Base-by-base conservation (phyloP, 768 basidiomycete species). In the Lanmaoa rubissima region DNA sequence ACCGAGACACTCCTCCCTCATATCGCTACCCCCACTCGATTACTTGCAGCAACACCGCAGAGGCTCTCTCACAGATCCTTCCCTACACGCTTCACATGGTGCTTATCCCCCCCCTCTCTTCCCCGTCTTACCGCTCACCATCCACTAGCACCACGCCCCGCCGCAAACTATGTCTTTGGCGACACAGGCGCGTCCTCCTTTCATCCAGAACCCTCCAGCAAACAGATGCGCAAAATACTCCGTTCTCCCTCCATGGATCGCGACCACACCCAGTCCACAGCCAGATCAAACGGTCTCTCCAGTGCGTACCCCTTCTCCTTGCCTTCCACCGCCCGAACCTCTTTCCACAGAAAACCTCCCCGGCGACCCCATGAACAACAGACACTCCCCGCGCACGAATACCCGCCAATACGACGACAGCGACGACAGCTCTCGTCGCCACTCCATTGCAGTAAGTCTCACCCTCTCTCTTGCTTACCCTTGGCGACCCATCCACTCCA, bases 1-100 rank as follows among this genome's bases (percentile, higher is more conserved):
- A 56, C 54, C 74, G 24, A 75, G 80, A 62, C 80, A 77, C 61
- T 80, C 82, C 35, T 80, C 84, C 17, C 75, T 80, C 46, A 76
- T 82, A 4, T 81, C 87, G 52, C 80, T 92, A 32, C 85, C 87
- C 3, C 89, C 90, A 10, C 83, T 92, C 65, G 86, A 90, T 69
- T 85, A 81, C 69, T 80, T 91, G 26, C 89, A 90, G 69, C 89
- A 81, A 53, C 90, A 91, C 67, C 82, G 90, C n/a, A 76, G 89
- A 55, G 88, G 88, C 57, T 92, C 91, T 2, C 87, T 90, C 67
- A 90, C 90, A 9, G 91, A 92, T 76, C 90, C 90, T 4, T 85
- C 86, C 41, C 78, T 91, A 48, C 88, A 90, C 73, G 84, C 82
- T 28, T 72, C 78, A 24, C 21, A 24, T 64, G 61, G 53, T 69